Evolutionary conservation across 2,329 filamentous ascomycete genomes (phyloP).

Genomic region (Volutella citrinella): DNA sequence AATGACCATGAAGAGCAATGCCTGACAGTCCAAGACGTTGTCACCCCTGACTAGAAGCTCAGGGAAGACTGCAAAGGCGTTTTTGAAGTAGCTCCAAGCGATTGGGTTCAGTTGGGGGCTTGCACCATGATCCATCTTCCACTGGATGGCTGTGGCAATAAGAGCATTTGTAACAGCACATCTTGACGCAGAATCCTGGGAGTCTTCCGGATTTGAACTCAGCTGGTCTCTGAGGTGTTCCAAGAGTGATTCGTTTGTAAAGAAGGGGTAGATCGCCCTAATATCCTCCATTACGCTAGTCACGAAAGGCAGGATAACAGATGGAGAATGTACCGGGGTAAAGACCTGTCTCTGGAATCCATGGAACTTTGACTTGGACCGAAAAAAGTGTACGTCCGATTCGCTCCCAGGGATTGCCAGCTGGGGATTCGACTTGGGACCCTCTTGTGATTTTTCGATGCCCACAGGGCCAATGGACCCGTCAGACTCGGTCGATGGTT

Average conservation of each 20-base stretch:
- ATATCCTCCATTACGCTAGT: not conserved
- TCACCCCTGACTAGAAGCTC: not conserved
- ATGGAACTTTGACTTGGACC: no score
- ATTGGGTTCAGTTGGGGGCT: not conserved
- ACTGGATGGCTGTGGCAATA: not conserved
- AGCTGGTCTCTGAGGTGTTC: no score
- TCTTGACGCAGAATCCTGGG: not conserved
- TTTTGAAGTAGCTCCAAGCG: slow-evolving; percentile 1
- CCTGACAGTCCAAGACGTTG: not conserved
- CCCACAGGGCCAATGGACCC: no score
- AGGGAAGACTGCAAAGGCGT: slow-evolving; percentile 1
- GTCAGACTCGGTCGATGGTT: no score
- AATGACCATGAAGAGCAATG: not conserved
- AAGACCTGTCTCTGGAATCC: no score
- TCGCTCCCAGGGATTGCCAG: no score
- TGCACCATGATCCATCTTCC: not conserved
- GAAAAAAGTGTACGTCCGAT: no score
- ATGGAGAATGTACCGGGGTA: no score
- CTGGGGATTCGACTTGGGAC: no score
- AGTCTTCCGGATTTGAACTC: no score
- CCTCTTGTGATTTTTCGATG: no score
- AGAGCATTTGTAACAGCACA: not conserved
- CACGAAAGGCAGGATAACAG: not conserved
- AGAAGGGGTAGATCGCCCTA: not conserved
- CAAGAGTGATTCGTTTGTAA: not conserved